Evolutionary conservation across 2,329 filamentous ascomycete genomes (phyloP), one percentile per base, ranked within the genome.

Genomic region (Celoporthe dispersa): DNA sequence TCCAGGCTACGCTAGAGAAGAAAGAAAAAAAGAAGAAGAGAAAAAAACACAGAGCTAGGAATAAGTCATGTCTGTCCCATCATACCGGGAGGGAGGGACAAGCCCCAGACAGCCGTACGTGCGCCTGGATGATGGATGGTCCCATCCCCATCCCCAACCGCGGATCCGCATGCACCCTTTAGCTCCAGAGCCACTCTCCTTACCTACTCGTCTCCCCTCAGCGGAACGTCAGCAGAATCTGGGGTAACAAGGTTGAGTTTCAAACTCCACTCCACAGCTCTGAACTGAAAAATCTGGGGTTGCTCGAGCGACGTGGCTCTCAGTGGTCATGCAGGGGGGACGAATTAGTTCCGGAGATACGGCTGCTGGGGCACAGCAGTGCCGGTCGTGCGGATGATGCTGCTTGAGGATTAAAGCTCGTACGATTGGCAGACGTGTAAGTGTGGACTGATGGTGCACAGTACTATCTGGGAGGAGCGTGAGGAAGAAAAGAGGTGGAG

Each of bases 341-440:
- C 8, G 5, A 8, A 16, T 33, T 55, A 35, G 44, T 53, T 19
- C 22, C 41, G 44, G 41, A 25, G n/a, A 39, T 33, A 37, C 51
- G 63, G 63, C 31, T 55, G 53, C 25, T 57, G 25, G 28, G 53
- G 12, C 53, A 14, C 41, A 53, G 44, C 28, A 61, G n/a, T 35
- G 25, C 51, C 63, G 63, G 63, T 31, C 33, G 41, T 65, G 41
- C 63, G 63, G 63, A 65, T n/a, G 59, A 61, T 35, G 5, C 31
- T 61, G 57, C 31, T 51, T 51, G 48, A 51, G 48, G 48, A 3
- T 28, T 55, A 57, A 57, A 57, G 25, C 28, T 57, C 53, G 53
- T 57, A 57, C 28, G 53, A 48, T n/a, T n/a, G 44, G 39, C 59
- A 64, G 41, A 53, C 7, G 28, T 14, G 53, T 25, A 25, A 6